A percentile compares a stretch with the other conserved stretches of the same genome.
These are phyloP conservation scores for Pholiota molesta DNA, from an alignment of 768 basidiomycete genomes.

Conservation along the genomic window DNA sequence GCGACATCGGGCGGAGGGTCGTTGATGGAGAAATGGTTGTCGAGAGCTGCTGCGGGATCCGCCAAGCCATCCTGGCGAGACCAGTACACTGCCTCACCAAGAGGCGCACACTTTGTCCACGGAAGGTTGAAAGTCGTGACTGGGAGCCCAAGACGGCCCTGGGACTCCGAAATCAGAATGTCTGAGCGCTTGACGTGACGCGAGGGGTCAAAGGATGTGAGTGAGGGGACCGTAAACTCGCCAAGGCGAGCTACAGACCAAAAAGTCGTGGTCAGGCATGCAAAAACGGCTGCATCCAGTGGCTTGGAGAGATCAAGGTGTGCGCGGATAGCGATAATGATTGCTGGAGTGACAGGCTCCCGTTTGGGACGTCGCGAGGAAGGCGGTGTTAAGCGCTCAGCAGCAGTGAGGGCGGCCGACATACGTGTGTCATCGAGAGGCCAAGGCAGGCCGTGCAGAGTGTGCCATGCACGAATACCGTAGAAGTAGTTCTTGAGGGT, in stretches of 20 bases:
- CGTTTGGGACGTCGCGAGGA: constrained; percentile 31
- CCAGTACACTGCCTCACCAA: no score
- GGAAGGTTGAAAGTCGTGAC: constrained; percentile 23
- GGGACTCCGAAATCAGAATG: constrained; percentile 8
- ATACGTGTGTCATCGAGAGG: constrained; percentile 25
- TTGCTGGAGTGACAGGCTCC: constrained; percentile 29
- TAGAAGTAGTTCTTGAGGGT: constrained; percentile 40
- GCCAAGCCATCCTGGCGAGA: no score
- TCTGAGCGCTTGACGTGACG: constrained; percentile 31
- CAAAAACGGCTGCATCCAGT: constrained; percentile 36
- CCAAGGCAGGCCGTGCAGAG: constrained; percentile 41
- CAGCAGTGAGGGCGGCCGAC: constrained; percentile 31
- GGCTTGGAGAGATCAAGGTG: constrained; percentile 29
- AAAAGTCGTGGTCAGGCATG: constrained; percentile 42
- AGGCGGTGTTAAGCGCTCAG: constrained; percentile 30
- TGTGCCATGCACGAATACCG: constrained; percentile 49
- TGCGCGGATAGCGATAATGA: constrained; percentile 21
- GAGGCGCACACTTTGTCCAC: neutral
- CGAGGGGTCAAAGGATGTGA: constrained; percentile 31
- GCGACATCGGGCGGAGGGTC: no score
- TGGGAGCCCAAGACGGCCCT: constrained; percentile 9
- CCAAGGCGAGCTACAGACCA: constrained; percentile 34
- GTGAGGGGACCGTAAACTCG: constrained; percentile 38
- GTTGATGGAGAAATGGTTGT: no score
- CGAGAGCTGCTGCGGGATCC: no score